These are phyloP conservation scores for Boletus sp. DNA, from an alignment of 768 basidiomycete genomes.

Conservation along the genomic window DNA sequence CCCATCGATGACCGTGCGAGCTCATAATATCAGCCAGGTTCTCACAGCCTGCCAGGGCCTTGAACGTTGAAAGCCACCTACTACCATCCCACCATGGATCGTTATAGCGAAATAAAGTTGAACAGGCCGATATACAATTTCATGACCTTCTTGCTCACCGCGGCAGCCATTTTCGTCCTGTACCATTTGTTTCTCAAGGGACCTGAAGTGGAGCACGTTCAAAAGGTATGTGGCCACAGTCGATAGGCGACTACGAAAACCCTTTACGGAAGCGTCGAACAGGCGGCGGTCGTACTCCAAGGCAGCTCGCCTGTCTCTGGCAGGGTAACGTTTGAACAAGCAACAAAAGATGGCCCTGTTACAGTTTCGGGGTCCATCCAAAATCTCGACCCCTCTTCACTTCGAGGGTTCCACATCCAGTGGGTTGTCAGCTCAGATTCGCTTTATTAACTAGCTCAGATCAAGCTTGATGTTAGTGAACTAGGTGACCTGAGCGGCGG, in stretches of 20 bases:
- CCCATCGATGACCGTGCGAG: background rate
- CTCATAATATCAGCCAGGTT: background rate
- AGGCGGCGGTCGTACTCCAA: conserved; percentile 62
- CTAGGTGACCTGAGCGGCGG: conserved; percentile 66
- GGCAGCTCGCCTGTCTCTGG: conserved; percentile 63
- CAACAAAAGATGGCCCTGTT: conserved; percentile 47
- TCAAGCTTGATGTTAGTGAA: conserved; percentile 12
- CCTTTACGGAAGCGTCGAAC: background rate
- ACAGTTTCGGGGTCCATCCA: conserved; percentile 61
- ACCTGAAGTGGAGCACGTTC: conserved; percentile 17
- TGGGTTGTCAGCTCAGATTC: conserved; percentile 33
- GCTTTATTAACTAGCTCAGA: conserved; percentile 22
- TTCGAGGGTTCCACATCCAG: conserved; percentile 83
- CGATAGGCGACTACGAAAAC: background rate
- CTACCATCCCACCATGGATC: conserved; percentile 19
- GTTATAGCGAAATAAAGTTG: conserved; percentile 19
- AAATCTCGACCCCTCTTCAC: conserved; percentile 54
- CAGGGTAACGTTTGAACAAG: conserved; percentile 64
- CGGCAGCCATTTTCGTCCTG: conserved; percentile 15
- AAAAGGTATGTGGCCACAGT: conserved; percentile 17
- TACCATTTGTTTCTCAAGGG: conserved; percentile 21
- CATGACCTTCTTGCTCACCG: conserved; percentile 13
- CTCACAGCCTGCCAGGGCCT: background rate
- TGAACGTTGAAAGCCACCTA: background rate
- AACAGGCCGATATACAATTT: conserved; percentile 18